phyloP scores from a whole-genome alignment of 176 grass and related monocot species.

The Otatea glauca region DNA sequence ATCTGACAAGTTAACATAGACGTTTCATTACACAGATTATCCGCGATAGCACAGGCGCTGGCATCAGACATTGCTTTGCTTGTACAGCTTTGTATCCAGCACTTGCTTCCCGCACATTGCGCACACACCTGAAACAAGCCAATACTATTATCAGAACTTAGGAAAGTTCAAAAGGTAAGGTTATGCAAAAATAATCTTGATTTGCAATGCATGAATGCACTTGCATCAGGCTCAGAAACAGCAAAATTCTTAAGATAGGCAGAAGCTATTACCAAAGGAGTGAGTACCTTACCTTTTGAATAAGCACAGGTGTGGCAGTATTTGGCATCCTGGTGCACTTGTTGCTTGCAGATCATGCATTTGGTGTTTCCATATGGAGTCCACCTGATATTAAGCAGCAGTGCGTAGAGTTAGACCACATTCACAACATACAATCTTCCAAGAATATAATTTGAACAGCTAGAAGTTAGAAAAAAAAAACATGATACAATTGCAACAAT shows the following conservation, averaged over 20 bases:
- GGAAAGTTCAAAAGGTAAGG: background rate
- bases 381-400: slow-evolving; percentile 63
- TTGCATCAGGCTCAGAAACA: slow-evolving; percentile 9
- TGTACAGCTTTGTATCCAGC: slow-evolving; percentile 91
- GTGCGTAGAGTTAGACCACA: slow-evolving; percentile 13
- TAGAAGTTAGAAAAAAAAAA: background rate
- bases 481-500: background rate
- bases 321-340: slow-evolving; percentile 96
- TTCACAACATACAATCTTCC: background rate
- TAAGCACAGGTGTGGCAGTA: slow-evolving; percentile 99
- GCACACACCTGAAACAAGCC: slow-evolving; percentile 66
- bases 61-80: slow-evolving; percentile 92
- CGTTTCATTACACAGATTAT: background rate
- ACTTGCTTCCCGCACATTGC: slow-evolving; percentile 99
- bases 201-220: background rate
- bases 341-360: slow-evolving; percentile 94
- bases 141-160: slow-evolving; percentile 17
- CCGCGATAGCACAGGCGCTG: background rate
- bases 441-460: background rate
- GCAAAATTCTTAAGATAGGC: background rate
- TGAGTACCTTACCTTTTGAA: slow-evolving; percentile 74
- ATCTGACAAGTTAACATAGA: slow-evolving; percentile 22
- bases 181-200: background rate
- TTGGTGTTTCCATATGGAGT: slow-evolving; percentile 92
- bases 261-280: background rate